These are phyloP conservation scores for Suhomyces guaymorum DNA, from an alignment of 1,139 yeast genomes.

Conservation along the genomic window DNA sequence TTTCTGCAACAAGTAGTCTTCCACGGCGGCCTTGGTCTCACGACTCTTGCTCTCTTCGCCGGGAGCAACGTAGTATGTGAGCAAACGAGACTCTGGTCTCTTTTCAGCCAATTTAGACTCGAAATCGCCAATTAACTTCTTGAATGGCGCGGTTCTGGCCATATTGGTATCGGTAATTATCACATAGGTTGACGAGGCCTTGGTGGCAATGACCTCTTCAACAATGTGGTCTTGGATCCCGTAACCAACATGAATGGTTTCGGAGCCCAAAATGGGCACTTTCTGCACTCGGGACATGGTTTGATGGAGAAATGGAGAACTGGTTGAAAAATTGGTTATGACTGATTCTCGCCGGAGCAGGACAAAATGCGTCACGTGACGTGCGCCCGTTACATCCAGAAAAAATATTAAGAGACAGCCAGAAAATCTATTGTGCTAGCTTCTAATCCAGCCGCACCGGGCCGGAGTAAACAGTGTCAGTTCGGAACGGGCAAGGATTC, in stretches of 20 bases:
- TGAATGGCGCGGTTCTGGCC: conserved; percentile 64
- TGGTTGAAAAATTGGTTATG: conserved; percentile 11
- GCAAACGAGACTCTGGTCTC: conserved; percentile 58
- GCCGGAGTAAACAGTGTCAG: too few relatives aligned
- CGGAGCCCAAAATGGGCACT: conserved; percentile 76
- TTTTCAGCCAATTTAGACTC: conserved; percentile 26
- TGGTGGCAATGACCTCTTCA: conserved; percentile 57
- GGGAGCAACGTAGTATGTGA: conserved; percentile 78
- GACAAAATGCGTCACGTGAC: neutral
- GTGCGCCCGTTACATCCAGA: too few relatives aligned
- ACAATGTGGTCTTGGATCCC: conserved; percentile 77
- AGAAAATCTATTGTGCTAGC: too few relatives aligned
- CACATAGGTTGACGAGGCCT: conserved; percentile 88
- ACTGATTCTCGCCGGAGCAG: conserved; percentile 4
- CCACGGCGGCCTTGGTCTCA: conserved; percentile 88
- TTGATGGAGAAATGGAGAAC: conserved; percentile 2
- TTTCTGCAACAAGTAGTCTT: conserved; percentile 78
- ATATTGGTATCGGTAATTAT: conserved; percentile 85
- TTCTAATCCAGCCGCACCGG: too few relatives aligned
- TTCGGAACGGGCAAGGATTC: too few relatives aligned
- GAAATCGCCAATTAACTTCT: conserved; percentile 37
- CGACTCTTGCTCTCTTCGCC: conserved; percentile 93
- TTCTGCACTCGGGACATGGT: conserved; percentile 43
- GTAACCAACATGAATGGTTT: conserved; percentile 89
- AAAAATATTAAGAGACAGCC: too few relatives aligned